phyloP scores from a whole-genome alignment of 805 yeast species.

The Ogataea trehaloabstinens region DNA sequence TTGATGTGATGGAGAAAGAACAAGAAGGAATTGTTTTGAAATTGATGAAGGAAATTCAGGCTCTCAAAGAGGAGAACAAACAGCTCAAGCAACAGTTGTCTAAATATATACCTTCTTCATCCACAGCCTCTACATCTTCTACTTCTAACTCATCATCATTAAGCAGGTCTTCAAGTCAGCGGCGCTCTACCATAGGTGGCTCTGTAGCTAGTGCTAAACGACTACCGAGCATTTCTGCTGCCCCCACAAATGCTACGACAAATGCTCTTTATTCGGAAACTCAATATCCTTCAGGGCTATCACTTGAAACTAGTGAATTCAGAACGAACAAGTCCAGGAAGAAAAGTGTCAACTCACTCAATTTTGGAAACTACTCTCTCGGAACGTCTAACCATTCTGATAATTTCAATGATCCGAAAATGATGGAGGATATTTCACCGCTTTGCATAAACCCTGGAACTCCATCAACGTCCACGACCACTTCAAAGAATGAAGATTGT shows the following conservation, averaged over 20 bases:
- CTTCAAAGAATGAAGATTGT: slow-evolving; percentile 1
- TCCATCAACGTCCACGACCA: not conserved
- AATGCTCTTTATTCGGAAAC: not conserved
- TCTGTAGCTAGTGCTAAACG: slow-evolving; percentile 24
- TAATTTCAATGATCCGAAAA: slow-evolving; percentile 9
- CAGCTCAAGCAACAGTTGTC: slow-evolving; percentile 34
- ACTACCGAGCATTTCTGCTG: slow-evolving; percentile 13
- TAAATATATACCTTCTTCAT: slow-evolving; percentile 14
- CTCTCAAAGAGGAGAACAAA: slow-evolving; percentile 52
- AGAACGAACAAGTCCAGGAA: slow-evolving; percentile 18
- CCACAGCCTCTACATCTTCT: slow-evolving; percentile 16
- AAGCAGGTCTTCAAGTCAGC: slow-evolving; percentile 22
- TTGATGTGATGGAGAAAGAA: slow-evolving; percentile 66
- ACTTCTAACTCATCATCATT: slow-evolving; percentile 20
- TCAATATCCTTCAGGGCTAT: not conserved
- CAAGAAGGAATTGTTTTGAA: slow-evolving; percentile 73
- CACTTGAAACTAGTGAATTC: slow-evolving; percentile 6
- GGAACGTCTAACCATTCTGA: slow-evolving; percentile 12
- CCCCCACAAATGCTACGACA: not conserved
- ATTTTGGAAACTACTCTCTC: slow-evolving; percentile 21
- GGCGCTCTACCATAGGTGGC: slow-evolving; percentile 26
- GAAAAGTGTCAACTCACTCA: slow-evolving; percentile 14
- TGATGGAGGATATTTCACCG: slow-evolving; percentile 19
- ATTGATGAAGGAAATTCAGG: slow-evolving; percentile 59
- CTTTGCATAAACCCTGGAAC: slow-evolving; percentile 9